These are phyloP conservation scores for Rhynchospora breviuscula DNA, from an alignment of 176 grass and related monocot species.

Conservation along the genomic window DNA sequence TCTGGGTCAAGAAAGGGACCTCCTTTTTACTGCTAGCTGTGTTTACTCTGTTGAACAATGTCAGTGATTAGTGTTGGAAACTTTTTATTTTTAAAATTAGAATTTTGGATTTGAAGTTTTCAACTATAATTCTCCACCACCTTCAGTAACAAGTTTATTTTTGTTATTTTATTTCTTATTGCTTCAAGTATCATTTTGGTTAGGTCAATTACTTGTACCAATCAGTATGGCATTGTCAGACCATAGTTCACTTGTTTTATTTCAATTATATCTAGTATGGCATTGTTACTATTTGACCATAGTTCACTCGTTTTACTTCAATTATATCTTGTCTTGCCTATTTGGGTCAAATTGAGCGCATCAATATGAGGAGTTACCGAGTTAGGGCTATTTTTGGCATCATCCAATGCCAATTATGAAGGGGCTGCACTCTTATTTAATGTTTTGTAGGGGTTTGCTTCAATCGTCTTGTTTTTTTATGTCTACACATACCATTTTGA, in stretches of 20 bases:
- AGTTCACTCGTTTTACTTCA: neutral
- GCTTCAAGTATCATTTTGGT: neutral
- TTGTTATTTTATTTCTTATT: neutral
- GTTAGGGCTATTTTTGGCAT: neutral
- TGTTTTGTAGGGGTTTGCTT: neutral
- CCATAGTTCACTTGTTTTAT: neutral
- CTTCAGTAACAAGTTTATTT: neutral
- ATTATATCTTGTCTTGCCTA: neutral
- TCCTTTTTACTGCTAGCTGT: neutral
- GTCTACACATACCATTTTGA: neutral
- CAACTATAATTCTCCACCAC: neutral
- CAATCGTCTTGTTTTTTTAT: neutral
- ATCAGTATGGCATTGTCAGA: neutral
- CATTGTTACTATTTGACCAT: conserved; percentile 1
- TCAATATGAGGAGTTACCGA: neutral
- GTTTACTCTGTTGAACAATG: neutral
- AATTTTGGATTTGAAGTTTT: neutral
- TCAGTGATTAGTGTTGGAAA: neutral
- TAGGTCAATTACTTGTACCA: neutral
- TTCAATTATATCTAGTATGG: neutral
- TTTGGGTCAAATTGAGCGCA: neutral
- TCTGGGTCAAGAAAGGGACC: neutral
- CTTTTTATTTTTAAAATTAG: neutral
- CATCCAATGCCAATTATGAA: neutral
- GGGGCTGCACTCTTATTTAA: neutral